phyloP scores from a whole-genome alignment of 2,329 filamentous ascomycete genomes.

The Rutstroemia sp. region DNA sequence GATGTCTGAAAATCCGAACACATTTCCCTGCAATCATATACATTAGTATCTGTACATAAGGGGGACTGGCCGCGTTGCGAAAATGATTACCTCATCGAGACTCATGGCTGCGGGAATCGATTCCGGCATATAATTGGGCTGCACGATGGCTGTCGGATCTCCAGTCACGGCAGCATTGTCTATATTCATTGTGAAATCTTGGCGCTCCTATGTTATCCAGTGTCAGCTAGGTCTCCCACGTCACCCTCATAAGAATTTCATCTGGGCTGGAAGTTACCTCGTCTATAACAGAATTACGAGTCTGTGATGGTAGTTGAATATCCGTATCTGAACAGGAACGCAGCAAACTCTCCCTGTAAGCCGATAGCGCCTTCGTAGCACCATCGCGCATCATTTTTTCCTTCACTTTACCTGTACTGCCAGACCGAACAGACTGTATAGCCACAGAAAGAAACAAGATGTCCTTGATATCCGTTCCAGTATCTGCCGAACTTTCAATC shows the following conservation, averaged over 20 bases:
- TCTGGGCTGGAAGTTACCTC: neutral
- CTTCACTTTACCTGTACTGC: neutral
- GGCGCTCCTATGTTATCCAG: no score
- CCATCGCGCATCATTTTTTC: conserved; percentile 14
- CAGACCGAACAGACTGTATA: conserved; percentile 12
- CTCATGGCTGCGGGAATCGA: neutral
- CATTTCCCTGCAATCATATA: neutral
- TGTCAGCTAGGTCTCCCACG: no score
- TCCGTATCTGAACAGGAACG: neutral
- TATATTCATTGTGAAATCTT: neutral
- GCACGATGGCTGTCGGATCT: no score
- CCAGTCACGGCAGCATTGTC: neutral
- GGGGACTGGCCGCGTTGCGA: neutral
- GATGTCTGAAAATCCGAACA: neutral
- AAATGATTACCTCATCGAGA: neutral
- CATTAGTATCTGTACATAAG: neutral
- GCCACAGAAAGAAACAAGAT: conserved; percentile 11
- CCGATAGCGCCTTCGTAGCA: conserved; percentile 9
- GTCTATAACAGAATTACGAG: neutral
- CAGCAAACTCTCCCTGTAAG: conserved; percentile 9
- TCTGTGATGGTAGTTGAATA: neutral
- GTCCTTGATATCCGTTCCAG: conserved; percentile 15
- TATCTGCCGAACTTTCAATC: conserved; percentile 9
- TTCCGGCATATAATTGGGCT: neutral
- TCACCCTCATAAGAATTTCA: no score